phyloP scores from a whole-genome alignment of 2,329 filamentous ascomycete genomes.

The Pyrenophora tritici-repentis region DNA sequence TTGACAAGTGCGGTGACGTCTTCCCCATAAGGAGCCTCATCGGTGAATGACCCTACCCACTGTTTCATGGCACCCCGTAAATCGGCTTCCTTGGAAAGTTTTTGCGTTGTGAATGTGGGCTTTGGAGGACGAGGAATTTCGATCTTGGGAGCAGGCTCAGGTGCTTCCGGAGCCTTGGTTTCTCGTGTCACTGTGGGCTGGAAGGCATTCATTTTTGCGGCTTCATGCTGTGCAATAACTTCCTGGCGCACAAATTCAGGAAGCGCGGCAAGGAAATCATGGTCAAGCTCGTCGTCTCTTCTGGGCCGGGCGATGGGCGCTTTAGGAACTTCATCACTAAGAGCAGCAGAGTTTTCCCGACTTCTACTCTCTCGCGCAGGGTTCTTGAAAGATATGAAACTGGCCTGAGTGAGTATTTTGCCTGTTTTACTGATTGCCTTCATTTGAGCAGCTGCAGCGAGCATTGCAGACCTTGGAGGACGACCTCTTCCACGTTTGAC shows the following conservation, averaged over 20 bases:
- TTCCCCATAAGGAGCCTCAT: conserved; percentile 75
- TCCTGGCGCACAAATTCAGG: conserved; percentile 71
- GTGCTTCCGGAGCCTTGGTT: conserved; percentile 33
- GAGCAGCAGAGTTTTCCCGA: conserved; percentile 20
- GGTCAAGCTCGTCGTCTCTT: conserved; percentile 38
- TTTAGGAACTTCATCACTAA: conserved; percentile 34
- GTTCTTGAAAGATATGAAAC: conserved; percentile 60
- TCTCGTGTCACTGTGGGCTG: conserved; percentile 37
- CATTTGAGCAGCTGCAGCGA: conserved; percentile 56
- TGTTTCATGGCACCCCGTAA: conserved; percentile 73
- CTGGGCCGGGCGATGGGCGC: neutral
- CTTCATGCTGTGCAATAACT: conserved; percentile 72
- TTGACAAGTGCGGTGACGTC: conserved; percentile 76
- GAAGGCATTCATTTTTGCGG: conserved; percentile 32
- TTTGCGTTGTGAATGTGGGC: conserved; percentile 66
- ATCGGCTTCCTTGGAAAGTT: conserved; percentile 62
- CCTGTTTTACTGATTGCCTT: conserved; percentile 47
- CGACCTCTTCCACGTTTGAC: conserved; percentile 70
- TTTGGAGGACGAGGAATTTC: conserved; percentile 57
- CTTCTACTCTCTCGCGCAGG: conserved; percentile 20
- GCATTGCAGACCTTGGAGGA: conserved; percentile 42
- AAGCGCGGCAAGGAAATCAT: conserved; percentile 78
- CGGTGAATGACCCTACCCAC: conserved; percentile 75
- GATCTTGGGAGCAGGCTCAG: conserved; percentile 17
- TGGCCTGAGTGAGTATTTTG: conserved; percentile 69